These are phyloP conservation scores for Candida tammaniensis DNA, from an alignment of 805 yeast species.

Conservation along the genomic window DNA sequence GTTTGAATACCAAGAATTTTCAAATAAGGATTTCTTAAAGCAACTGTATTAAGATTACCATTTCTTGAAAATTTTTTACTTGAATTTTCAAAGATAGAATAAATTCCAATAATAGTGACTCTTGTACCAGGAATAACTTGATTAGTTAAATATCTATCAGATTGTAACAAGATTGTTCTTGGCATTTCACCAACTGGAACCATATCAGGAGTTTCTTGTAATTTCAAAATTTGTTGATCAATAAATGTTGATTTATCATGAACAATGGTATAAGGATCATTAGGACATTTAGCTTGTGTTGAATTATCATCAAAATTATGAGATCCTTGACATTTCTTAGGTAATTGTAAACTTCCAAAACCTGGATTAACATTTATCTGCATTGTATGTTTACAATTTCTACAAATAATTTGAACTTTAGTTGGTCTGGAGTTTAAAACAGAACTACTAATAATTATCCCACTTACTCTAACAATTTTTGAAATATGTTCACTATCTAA, in stretches of 20 bases:
- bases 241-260: conserved; percentile 93
- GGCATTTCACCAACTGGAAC: conserved; percentile 99
- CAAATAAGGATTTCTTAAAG: conserved; percentile 89
- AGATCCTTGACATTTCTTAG: conserved; percentile 57
- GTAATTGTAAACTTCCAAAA: conserved; percentile 67
- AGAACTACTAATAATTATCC: conserved; percentile 89
- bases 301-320: conserved; percentile 46
- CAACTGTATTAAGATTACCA: conserved; percentile 55
- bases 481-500: conserved; percentile 86
- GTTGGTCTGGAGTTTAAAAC: conserved; percentile 88
- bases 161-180: conserved; percentile 80
- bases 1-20: conserved; percentile 83
- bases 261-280: conserved; percentile 88
- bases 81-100: conserved; percentile 78
- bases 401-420: conserved; percentile 77
- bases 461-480: conserved; percentile 85
- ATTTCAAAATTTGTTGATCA: conserved; percentile 89
- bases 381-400: conserved; percentile 80
- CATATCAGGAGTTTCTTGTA: conserved; percentile 97
- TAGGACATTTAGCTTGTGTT: conserved; percentile 68
- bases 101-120: conserved; percentile 88
- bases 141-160: conserved; percentile 87
- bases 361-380: conserved; percentile 61
- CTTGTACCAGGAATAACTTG: conserved; percentile 93
- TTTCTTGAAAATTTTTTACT: conserved; percentile 51